Evolutionary conservation across 805 yeast species (phyloP).

Genomic region (Cyberlindnera amylophila): DNA sequence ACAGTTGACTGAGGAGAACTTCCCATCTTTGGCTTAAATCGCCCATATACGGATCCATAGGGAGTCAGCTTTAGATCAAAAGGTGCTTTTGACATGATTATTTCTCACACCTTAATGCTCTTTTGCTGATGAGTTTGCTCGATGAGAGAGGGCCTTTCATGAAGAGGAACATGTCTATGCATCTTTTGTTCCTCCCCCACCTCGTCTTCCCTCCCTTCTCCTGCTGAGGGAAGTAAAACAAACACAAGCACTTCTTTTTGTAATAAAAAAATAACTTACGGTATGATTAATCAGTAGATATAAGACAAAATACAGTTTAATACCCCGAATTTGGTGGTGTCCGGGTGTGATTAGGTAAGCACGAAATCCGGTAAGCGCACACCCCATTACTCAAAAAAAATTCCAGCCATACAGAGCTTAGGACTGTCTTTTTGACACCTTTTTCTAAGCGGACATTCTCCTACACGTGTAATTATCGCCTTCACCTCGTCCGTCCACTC

Average conservation of each 20-base stretch:
- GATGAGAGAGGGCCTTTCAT: background rate
- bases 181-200: no score
- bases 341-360: background rate
- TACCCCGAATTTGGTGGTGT: background rate
- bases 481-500: no score
- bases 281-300: background rate
- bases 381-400: background rate
- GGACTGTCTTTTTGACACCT: slow-evolving; percentile 2
- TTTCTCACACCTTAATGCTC: no score
- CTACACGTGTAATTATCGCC: background rate
- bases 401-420: slow-evolving; percentile 4
- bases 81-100: no score
- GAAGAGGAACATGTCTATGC: no score
- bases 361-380: slow-evolving; percentile 4
- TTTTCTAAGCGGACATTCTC: background rate
- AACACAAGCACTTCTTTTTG: background rate
- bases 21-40: slow-evolving; percentile 63
- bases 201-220: background rate
- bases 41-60: background rate
- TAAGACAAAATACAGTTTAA: no score
- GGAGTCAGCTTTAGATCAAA: no score
- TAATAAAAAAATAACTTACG: background rate
- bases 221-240: slow-evolving; percentile 3
- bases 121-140: background rate
- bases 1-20: slow-evolving; percentile 42